phyloP scores from a whole-genome alignment of 306 rosid genomes.

The Quercus rubra region DNA sequence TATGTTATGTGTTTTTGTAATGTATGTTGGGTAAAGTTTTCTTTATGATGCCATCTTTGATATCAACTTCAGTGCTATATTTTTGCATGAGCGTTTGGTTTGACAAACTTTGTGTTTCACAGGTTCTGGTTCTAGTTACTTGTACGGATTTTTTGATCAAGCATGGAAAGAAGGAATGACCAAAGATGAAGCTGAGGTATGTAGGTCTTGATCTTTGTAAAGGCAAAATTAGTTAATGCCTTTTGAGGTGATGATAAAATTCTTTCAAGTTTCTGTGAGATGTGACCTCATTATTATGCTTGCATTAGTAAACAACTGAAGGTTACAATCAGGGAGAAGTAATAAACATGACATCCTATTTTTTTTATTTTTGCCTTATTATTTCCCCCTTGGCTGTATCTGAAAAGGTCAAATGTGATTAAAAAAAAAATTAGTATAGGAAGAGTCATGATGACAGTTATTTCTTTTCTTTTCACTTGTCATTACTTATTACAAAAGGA shows the following conservation, averaged over 20 bases:
- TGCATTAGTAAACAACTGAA: background rate
- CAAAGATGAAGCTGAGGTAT: constrained; percentile 97
- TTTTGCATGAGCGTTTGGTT: constrained; percentile 4
- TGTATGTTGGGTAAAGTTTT: background rate
- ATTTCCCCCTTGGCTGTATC: no score
- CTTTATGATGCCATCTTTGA: background rate
- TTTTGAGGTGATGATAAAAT: background rate
- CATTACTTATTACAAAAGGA: background rate
- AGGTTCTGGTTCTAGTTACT: constrained; percentile 99
- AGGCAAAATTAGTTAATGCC: constrained; percentile 1
- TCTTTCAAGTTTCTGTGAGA: background rate
- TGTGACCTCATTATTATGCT: background rate
- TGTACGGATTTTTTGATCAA: constrained; percentile 94
- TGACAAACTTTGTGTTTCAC: constrained; percentile 18
- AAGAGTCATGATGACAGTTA: no score
- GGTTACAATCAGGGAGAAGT: background rate
- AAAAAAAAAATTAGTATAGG: no score
- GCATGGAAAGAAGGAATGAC: constrained; percentile 99
- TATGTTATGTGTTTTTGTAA: no score
- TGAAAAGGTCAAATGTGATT: no score
- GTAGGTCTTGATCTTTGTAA: constrained; percentile 15
- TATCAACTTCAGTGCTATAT: background rate
- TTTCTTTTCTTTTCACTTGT: no score
- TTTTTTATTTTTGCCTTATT: background rate
- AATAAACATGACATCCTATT: background rate